These are phyloP conservation scores for Hypoxylon sp. DNA, from an alignment of 2,329 filamentous ascomycete species.

Conservation along the genomic window DNA sequence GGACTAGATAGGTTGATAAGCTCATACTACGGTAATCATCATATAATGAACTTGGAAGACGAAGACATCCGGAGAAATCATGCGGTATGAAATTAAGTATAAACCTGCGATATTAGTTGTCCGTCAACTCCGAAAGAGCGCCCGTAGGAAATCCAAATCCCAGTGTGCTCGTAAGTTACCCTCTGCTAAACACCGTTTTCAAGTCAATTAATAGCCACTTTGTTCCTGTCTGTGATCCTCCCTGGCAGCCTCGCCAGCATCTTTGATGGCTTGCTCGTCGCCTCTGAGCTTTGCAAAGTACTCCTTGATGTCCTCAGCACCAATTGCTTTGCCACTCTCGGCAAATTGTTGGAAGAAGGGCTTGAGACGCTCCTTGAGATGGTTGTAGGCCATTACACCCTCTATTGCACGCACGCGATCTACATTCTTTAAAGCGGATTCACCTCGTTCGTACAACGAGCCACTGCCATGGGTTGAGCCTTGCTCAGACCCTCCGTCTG, in stretches of 20 bases:
- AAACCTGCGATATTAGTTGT: constrained; percentile 29
- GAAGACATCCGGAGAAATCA: constrained; percentile 4
- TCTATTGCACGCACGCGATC: constrained; percentile 95
- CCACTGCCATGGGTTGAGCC: constrained; percentile 79
- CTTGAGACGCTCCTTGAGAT: constrained; percentile 96
- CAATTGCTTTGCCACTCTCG: constrained; percentile 88
- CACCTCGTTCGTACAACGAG: constrained; percentile 89
- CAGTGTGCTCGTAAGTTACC: not conserved
- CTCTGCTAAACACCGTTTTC: not conserved
- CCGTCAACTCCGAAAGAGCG: constrained; percentile 10
- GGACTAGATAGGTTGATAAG: constrained; percentile 1
- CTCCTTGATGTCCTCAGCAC: constrained; percentile 94
- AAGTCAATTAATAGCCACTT: constrained; percentile 63
- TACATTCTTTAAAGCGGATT: constrained; percentile 91
- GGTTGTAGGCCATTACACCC: constrained; percentile 98
- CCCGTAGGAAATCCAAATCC: constrained; percentile 9
- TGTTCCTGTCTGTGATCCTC: constrained; percentile 65
- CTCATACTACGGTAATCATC: constrained; percentile 1
- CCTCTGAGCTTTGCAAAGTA: constrained; percentile 96
- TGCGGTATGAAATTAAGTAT: constrained; percentile 30
- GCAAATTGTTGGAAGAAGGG: constrained; percentile 95
- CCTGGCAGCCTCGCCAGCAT: constrained; percentile 70
- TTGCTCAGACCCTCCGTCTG: constrained; percentile 70
- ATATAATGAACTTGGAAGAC: not conserved
- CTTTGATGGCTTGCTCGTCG: constrained; percentile 81